Evolutionary conservation across 1,284 basidiomycete genomes (phyloP).

Genomic region (Garcileccinum viscosum): DNA sequence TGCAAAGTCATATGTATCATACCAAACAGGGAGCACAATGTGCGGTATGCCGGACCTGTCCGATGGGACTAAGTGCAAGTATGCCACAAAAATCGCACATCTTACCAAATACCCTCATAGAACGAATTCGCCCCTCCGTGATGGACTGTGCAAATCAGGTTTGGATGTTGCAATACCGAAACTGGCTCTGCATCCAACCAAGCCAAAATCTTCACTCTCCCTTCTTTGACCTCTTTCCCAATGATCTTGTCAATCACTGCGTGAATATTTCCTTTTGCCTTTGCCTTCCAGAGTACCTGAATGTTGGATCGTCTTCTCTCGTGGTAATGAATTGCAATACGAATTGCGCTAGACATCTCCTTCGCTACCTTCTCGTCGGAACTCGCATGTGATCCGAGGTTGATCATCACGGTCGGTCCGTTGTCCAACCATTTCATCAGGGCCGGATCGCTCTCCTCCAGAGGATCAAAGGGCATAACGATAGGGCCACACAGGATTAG

Average conservation of each 20-base stretch:
- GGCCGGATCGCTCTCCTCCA: constrained; percentile 15
- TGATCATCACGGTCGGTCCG: constrained; percentile 18
- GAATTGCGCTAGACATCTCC: constrained; percentile 19
- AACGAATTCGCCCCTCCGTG: constrained; percentile 28
- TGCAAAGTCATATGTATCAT: constrained; percentile 25
- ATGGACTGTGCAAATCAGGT: constrained; percentile 23
- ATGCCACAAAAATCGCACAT: background rate
- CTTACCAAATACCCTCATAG: constrained; percentile 22
- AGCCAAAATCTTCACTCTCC: background rate
- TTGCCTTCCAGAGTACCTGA: constrained; percentile 20
- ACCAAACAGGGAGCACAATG: constrained; percentile 20
- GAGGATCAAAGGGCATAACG: constrained; percentile 13
- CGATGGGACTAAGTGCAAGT: background rate
- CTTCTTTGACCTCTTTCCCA: background rate
- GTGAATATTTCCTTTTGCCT: background rate
- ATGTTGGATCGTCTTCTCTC: background rate
- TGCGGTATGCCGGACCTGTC: constrained; percentile 16
- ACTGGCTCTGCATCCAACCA: constrained; percentile 19
- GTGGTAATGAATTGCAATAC: constrained; percentile 14
- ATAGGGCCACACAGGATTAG: constrained; percentile 14
- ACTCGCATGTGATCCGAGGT: constrained; percentile 7
- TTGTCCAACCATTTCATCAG: constrained; percentile 20
- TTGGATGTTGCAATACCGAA: constrained; percentile 21
- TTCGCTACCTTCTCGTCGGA: background rate
- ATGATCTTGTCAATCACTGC: constrained; percentile 4